phyloP scores from a whole-genome alignment of 495 filamentous ascomycete species.

The Penicillium nucicola region DNA sequence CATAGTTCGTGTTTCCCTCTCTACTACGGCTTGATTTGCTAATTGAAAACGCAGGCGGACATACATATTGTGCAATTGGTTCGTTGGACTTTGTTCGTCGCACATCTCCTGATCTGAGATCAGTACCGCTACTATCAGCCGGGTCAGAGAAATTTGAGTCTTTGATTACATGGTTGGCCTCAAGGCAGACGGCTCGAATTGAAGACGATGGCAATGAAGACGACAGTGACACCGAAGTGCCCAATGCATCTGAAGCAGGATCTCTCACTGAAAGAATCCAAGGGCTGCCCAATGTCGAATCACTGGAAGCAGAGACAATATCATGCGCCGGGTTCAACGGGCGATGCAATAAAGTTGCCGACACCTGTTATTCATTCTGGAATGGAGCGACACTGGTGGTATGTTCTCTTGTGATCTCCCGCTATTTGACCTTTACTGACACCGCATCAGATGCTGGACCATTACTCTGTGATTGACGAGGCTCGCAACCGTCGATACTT shows the following conservation, averaged over 20 bases:
- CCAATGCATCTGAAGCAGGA: constrained; percentile 24
- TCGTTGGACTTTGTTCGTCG: constrained; percentile 68
- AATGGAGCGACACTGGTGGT: constrained; percentile 67
- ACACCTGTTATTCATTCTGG: constrained; percentile 97
- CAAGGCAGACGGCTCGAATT: constrained; percentile 61
- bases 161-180: constrained; percentile 63
- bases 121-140: constrained; percentile 27
- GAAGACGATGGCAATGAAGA: constrained; percentile 47
- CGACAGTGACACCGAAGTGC: constrained; percentile 20
- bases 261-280: constrained; percentile 26
- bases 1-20: constrained; percentile 60
- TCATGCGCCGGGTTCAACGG: constrained; percentile 76
- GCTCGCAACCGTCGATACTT: constrained; percentile 69
- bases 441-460: constrained; percentile 57
- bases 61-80: constrained; percentile 79
- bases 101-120: constrained; percentile 14
- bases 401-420: constrained; percentile 12
- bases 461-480: constrained; percentile 56
- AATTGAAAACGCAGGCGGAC: constrained; percentile 60
- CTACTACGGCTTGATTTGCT: constrained; percentile 9
- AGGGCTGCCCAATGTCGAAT: constrained; percentile 33
- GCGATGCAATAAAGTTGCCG: constrained; percentile 79
- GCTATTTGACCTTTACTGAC: constrained; percentile 3
- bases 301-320: constrained; percentile 31
- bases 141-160: constrained; percentile 36